Evolutionary conservation across 306 rosid genomes (phyloP), one percentile per base, ranked within the genome.

Genomic region (Quercus agrifolia): DNA sequence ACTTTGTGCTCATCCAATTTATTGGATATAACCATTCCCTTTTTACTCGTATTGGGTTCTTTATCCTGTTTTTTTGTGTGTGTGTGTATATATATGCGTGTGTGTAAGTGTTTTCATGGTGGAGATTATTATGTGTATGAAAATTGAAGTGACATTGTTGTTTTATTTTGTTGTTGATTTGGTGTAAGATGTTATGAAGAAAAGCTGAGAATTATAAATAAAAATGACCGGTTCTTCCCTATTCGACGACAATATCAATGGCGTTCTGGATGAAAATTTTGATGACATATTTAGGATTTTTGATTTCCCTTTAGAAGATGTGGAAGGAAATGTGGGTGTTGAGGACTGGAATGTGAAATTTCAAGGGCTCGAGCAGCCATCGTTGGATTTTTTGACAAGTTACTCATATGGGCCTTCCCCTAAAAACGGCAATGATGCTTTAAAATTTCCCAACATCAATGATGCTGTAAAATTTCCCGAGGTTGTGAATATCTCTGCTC

Each of bases 301-400:
- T 6, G 97, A 93, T 77, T 91, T 93, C 30, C 93, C 98, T 0
- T 70, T 88, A 80, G 98, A 93, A 64, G 98, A 93, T 77, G 80
- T 91, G 56, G 97, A 93, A 15, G 15, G 70, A 2, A 83, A 78
- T 81, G 68, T 44, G 57, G 86, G 23, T 23, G 91, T 78, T 38
- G 92, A 90, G 20, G 92, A 89, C 80, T 93, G 97, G 97, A 85
- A 78, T 66, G 71, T 85, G 35, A 86, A 86, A 56, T 84, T 91
- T 3, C 86, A 87, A 56, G 70, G 61, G 44, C 85, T 85, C 13
- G 94, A 88, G 20, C 90, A 86, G 21, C 92, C 91, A 0, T 70
- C 81, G 44, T 80, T 78, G 72, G 97, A 88, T 78, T 78, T 74
- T 58, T 84, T 88, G 67, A 56, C 87, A n/a, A 70, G 75, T 4